Evolutionary conservation across 2,329 filamentous ascomycete species (phyloP).

Genomic region (Colletotrichum limetticola): DNA sequence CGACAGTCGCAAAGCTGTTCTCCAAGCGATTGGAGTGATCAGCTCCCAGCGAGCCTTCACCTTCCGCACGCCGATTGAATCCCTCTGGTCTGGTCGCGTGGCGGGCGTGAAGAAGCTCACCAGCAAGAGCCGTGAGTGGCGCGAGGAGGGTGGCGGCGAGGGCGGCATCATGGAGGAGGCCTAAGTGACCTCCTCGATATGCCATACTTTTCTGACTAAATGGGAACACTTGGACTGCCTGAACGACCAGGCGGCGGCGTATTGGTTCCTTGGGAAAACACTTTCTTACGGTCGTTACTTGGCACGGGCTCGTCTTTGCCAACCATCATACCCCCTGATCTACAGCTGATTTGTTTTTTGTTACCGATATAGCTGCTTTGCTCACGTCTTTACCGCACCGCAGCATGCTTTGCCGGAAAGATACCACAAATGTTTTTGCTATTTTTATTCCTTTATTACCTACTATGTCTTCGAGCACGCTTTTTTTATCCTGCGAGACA

Average conservation of each 20-base stretch:
- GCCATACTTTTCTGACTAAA: slow-evolving; percentile 26
- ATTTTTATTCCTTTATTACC: slow-evolving; percentile 11
- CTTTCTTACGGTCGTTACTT: slow-evolving; percentile 26
- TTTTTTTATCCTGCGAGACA: slow-evolving; percentile 5
- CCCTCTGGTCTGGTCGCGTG: slow-evolving; percentile 87
- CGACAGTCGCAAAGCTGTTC: slow-evolving; percentile 92
- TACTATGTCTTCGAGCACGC: neutral
- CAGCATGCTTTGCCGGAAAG: slow-evolving; percentile 35
- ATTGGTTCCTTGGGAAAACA: slow-evolving; percentile 24
- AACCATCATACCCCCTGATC: slow-evolving; percentile 31
- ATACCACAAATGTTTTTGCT: slow-evolving; percentile 33
- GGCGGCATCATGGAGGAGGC: slow-evolving; percentile 71
- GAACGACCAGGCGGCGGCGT: slow-evolving; percentile 17
- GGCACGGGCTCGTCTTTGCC: slow-evolving; percentile 26
- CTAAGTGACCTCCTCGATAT: slow-evolving; percentile 44
- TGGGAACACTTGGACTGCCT: slow-evolving; percentile 16
- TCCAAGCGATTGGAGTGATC: slow-evolving; percentile 97
- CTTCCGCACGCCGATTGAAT: slow-evolving; percentile 89
- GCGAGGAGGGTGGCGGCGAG: slow-evolving; percentile 84
- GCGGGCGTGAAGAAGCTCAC: slow-evolving; percentile 83
- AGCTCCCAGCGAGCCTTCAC: slow-evolving; percentile 94
- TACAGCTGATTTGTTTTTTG: slow-evolving; percentile 25
- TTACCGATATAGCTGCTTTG: slow-evolving; percentile 23
- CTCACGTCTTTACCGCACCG: slow-evolving; percentile 33
- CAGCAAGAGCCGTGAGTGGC: slow-evolving; percentile 89